Evolutionary conservation across 2,329 filamentous ascomycete genomes (phyloP).

Genomic region (Alternaria atra): DNA sequence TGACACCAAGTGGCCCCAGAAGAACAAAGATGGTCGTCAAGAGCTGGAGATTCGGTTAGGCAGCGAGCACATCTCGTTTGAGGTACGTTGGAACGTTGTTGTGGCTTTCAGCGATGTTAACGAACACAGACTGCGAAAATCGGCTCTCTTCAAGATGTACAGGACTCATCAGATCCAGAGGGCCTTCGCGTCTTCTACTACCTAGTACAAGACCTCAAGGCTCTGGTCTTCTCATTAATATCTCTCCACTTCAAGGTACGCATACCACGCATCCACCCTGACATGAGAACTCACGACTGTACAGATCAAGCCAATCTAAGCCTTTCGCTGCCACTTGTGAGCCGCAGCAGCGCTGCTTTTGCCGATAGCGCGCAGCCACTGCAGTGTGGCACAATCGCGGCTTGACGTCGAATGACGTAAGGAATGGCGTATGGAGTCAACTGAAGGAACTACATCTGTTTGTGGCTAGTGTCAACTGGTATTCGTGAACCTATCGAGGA

Average conservation of each 20-base stretch:
- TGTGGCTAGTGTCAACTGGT: neutral
- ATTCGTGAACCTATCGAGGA: neutral
- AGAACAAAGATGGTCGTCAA: constrained; percentile 98
- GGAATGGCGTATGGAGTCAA: constrained; percentile 5
- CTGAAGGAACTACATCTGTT: neutral
- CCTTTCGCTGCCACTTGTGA: neutral
- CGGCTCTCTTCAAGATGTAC: constrained; percentile 94
- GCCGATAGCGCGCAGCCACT: neutral
- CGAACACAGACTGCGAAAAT: constrained; percentile 88
- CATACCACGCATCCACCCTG: no score
- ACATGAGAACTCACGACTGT: constrained; percentile 13
- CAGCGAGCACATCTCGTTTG: constrained; percentile 96
- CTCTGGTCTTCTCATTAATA: constrained; percentile 94
- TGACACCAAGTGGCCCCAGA: constrained; percentile 97
- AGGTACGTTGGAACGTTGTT: constrained; percentile 65
- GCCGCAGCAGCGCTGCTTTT: neutral
- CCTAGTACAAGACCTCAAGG: constrained; percentile 95
- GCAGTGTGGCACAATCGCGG: constrained; percentile 1
- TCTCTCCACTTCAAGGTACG: constrained; percentile 92
- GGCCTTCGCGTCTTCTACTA: constrained; percentile 98
- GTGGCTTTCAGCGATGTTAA: constrained; percentile 26
- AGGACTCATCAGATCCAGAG: constrained; percentile 94
- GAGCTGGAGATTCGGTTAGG: constrained; percentile 94
- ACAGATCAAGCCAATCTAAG: constrained; percentile 76
- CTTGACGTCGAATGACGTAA: neutral